Percentiles rank a stretch among this genome's conserved stretches.
Conservation (phyloP, 2,329 filamentous ascomycete species). For the Pseudogymnoascus sp. region DNA sequence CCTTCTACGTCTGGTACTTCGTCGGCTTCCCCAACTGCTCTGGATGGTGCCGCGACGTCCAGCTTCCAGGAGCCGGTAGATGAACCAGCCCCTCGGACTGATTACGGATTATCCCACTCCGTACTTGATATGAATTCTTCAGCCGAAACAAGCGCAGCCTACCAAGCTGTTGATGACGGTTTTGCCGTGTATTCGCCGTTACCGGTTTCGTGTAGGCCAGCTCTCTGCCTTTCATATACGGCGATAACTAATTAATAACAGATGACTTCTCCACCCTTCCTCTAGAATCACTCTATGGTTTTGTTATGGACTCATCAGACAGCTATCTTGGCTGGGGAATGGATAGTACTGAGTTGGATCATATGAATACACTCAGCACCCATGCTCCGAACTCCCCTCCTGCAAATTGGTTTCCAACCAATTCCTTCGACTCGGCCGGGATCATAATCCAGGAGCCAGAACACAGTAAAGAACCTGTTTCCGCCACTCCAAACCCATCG, state of each 20-base stretch:
- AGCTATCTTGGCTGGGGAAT: slow-evolving; percentile 17
- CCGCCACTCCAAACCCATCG: background rate
- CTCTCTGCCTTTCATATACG: background rate
- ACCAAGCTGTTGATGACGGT: background rate
- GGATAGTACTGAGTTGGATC: slow-evolving; percentile 12
- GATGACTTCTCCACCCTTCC: slow-evolving; percentile 14
- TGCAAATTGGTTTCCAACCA: slow-evolving; percentile 11
- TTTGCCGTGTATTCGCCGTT: background rate
- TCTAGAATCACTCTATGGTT: slow-evolving; percentile 14
- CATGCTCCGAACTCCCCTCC: slow-evolving; percentile 14
- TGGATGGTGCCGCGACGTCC: background rate
- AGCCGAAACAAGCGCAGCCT: background rate
- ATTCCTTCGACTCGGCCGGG: background rate
- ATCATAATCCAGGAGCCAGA: background rate
- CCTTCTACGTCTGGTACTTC: background rate
- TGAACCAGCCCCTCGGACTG: background rate
- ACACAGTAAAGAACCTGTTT: background rate
- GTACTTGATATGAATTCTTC: background rate
- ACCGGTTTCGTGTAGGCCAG: background rate
- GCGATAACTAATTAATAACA: slow-evolving; percentile 5
- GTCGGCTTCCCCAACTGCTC: background rate
- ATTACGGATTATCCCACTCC: background rate
- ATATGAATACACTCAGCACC: slow-evolving; percentile 12
- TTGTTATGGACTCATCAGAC: slow-evolving; percentile 15
- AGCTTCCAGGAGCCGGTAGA: background rate